Base-by-base conservation (phyloP, 495 filamentous ascomycete genomes). In the Melanomma pulvis-pyrius region DNA sequence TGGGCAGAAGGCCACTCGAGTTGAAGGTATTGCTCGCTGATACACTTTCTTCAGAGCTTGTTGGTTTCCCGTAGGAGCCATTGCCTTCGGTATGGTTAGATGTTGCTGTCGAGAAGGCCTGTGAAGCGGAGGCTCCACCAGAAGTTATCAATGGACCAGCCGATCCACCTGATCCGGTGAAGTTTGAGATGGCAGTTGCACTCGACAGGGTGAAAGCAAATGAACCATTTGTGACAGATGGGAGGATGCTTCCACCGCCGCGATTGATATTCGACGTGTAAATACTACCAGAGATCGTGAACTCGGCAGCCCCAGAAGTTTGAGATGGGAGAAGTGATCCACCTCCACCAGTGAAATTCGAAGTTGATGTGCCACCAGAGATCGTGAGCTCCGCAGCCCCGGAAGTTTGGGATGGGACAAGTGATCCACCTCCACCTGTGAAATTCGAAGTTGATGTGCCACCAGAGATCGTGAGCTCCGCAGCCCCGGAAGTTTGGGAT, bases 21-120 rank as follows among this genome's bases (percentile, higher is more conserved):
- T 6, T 24, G 44, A 48, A 48, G 44, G 12, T 34, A 34, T 34
- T 34, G 5, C 5, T 34, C 30, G 12, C 12, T 5, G 30, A 34
- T 12, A 34, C 30, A 12, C 12, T 4, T 34, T 34, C 5, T 34
- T 4, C 4, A 4, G 30, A 34, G 12, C 30, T 34, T 34, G 30
- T 34, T 5, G 4, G 30, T 12, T 34, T 34, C 5, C 30, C 30
- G 21, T 47, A 48, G 19, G 24, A 15, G 3, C 46, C 26, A 25
- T 15, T 36, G 12, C 51, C 25, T 1, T 25, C 51, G 2, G 61
- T 63, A 34, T 28, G 32, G 36, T 59, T 44, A 19, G 63, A 66
- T 8, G 47, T 51, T 17, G 47, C 30, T 13, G 62, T 57, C 6
- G 53, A 22, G 21, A 9, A 22, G n/a, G n/a, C 22, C n/a, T 3